Evolutionary conservation across 2,329 filamentous ascomycete species (phyloP).

Genomic region (Colletotrichum acutatum): DNA sequence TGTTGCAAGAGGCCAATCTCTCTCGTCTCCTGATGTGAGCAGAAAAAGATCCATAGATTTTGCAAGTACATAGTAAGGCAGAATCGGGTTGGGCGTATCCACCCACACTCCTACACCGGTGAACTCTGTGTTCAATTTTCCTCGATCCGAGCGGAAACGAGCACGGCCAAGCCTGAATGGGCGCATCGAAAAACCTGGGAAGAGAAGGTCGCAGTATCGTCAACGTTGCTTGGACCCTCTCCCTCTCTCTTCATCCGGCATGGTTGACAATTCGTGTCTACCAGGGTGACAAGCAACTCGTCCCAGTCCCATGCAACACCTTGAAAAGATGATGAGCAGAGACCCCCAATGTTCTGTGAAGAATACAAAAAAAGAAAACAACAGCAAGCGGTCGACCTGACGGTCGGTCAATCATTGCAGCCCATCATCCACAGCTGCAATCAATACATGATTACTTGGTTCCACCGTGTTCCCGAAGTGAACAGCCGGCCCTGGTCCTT

Average conservation of each 20-base stretch:
- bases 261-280: background rate
- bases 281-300: background rate
- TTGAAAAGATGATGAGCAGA: too few relatives aligned
- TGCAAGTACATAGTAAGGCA: too few relatives aligned
- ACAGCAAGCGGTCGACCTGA: background rate
- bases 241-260: background rate
- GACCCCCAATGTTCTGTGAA: background rate
- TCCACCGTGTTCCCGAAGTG: background rate
- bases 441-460: background rate
- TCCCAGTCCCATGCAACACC: background rate
- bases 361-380: background rate
- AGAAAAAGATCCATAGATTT: background rate
- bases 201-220: background rate
- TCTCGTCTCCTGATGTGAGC: background rate
- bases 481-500: background rate
- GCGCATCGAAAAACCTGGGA: background rate
- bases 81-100: background rate
- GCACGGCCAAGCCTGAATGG: background rate
- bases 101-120: background rate
- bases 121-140: background rate
- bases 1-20: background rate
- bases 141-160: background rate
- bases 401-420: background rate
- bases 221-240: background rate
- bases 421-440: background rate